Evolutionary conservation across 179 eudicot species (phyloP), one percentile per base, ranked within the genome.

Genomic region (Beta lomatogona): DNA sequence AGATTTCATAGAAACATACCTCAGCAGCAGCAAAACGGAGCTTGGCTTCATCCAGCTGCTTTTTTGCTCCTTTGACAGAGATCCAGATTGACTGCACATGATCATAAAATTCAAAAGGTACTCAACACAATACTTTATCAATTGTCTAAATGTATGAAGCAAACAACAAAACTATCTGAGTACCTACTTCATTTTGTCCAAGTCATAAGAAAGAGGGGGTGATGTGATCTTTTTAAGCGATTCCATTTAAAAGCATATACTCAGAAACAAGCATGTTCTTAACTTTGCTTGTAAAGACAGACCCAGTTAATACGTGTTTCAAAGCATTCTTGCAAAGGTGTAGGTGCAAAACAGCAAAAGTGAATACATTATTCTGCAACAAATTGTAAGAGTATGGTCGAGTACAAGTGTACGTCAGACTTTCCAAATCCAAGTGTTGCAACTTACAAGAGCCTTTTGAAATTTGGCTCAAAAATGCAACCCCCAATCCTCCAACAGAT

Each of bases 11-110:
- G 71, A 55, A 80, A 77, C 46, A 65, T 67, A 97, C 99, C 99
- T 97, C 98, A 71, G 99, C 96, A 81, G 97, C 97, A 78, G 99
- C 98, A 92, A 96, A 97, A 88, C 95, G 89, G 85, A 97, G 85
- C 84, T 89, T 96, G 82, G 97, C 99, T 90, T 97, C 98, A 90
- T 97, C 99, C 80, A 90, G 85, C 84, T 92, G 95, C 89, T 86
- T 97, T 80, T 91, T 93, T 78, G 92, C 92, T 71, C 98, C 97
- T 85, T 90, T 86, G 52, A 70, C 82, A 54, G 97, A 88, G 80
- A 94, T 76, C 99, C 99, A 97, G 80, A 97, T 94, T 71, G 99
- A 94, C 99, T 97, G 94, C 91, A 88, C 64, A 78, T 41, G 41
- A 69, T 41, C 68, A 11, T 5, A 44, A 77, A 68, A 18, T 74